phyloP scores from a whole-genome alignment of 2,329 filamentous ascomycete genomes.

The Hymenoscyphus salicellus region DNA sequence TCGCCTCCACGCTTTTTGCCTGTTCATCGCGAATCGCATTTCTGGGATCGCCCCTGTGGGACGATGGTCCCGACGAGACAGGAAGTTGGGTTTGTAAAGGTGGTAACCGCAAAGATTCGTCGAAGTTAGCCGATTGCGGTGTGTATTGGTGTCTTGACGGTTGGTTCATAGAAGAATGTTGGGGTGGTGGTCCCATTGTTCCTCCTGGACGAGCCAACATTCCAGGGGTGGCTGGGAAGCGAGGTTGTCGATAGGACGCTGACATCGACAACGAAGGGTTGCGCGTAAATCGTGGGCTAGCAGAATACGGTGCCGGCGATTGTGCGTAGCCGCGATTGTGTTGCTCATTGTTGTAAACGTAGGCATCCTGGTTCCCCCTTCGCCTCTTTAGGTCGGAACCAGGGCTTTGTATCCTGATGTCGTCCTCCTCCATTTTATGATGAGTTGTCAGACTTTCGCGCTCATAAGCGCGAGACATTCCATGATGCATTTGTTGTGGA shows the following conservation, averaged over 20 bases:
- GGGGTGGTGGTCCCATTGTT: slow-evolving; percentile 34
- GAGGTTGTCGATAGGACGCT: slow-evolving; percentile 41
- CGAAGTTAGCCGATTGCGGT: slow-evolving; percentile 28
- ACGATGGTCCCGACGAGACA: slow-evolving; percentile 36
- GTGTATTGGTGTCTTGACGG: slow-evolving; percentile 28
- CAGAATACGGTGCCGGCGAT: slow-evolving; percentile 38
- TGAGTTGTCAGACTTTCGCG: slow-evolving; percentile 32
- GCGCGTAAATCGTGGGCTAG: slow-evolving; percentile 26
- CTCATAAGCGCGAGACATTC: slow-evolving; percentile 23
- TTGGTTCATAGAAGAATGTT: slow-evolving; percentile 29
- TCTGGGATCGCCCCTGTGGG: slow-evolving; percentile 38
- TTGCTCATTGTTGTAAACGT: slow-evolving; percentile 52
- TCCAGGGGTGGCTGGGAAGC: slow-evolving; percentile 26
- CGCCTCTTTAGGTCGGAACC: slow-evolving; percentile 61
- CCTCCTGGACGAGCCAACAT: slow-evolving; percentile 24
- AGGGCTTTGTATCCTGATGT: slow-evolving; percentile 40
- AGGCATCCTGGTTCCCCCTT: slow-evolving; percentile 50
- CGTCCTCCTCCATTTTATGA: slow-evolving; percentile 39
- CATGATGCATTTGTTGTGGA: slow-evolving; percentile 22
- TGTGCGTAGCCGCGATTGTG: slow-evolving; percentile 39
- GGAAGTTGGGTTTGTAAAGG: slow-evolving; percentile 34
- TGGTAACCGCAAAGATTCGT: slow-evolving; percentile 37
- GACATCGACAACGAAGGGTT: slow-evolving; percentile 30
- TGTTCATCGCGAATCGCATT: slow-evolving; percentile 36
- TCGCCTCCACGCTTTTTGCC: slow-evolving; percentile 57